Conservation (phyloP, 225 moss, liverwort and hornwort genomes). For the Polytrichum commune region DNA sequence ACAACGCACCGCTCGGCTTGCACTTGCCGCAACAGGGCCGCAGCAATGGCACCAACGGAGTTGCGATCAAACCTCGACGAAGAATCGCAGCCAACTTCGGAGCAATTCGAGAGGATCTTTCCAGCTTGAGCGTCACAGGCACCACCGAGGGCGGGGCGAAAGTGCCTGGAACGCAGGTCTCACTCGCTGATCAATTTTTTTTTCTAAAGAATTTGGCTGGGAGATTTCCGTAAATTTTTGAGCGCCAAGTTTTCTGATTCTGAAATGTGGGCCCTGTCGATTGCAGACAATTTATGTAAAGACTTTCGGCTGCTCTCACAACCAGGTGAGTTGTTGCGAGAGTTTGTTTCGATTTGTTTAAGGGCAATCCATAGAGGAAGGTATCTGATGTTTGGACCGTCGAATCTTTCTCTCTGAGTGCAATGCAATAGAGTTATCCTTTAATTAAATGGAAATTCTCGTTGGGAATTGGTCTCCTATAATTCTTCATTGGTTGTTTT, state of each 20-base stretch:
- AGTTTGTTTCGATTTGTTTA: background rate
- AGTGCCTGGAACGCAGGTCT: conserved; percentile 68
- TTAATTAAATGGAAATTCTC: background rate
- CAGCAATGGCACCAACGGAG: conserved; percentile 16
- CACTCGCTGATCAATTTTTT: background rate
- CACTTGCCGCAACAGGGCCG: conserved; percentile 23
- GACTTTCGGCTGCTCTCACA: conserved; percentile 89
- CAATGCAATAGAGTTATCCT: too few relatives aligned
- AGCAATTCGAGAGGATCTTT: background rate
- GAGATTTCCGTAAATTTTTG: background rate
- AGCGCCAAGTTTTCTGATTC: background rate
- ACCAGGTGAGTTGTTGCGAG: conserved; percentile 54
- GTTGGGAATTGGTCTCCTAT: background rate
- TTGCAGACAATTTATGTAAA: conserved; percentile 79
- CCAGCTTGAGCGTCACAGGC: background rate
- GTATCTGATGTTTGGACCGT: background rate
- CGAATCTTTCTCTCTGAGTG: too few relatives aligned
- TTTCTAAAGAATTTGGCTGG: too few relatives aligned
- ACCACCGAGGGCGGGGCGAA: conserved; percentile 16
- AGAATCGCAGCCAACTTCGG: conserved; percentile 12
- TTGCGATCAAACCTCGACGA: conserved; percentile 35
- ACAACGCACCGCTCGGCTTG: conserved; percentile 37
- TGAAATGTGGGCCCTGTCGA: background rate
- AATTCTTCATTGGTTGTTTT: background rate
- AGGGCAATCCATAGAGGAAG: background rate